Conservation (phyloP, 768 basidiomycete species). For the Pleurotus platypus region DNA sequence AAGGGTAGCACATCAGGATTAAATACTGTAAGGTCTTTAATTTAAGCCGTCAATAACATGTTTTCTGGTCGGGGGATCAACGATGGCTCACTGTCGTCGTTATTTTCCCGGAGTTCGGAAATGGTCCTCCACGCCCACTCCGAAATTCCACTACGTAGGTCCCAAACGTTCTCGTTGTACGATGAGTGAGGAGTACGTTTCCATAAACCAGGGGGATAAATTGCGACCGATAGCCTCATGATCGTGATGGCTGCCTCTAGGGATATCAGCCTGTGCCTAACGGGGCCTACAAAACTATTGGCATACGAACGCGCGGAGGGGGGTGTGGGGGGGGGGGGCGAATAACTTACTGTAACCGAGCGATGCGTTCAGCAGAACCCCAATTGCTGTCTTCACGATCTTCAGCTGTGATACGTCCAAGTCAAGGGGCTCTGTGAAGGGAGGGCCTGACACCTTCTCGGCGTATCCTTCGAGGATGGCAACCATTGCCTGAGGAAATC, state of each 20-base stretch:
- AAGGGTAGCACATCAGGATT: slow-evolving; percentile 61
- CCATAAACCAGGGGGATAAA: slow-evolving; percentile 79
- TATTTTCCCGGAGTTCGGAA: slow-evolving; percentile 68
- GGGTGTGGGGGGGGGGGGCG: neutral
- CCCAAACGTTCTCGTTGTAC: slow-evolving; percentile 55
- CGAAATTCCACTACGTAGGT: slow-evolving; percentile 56
- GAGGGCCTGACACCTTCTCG: slow-evolving; percentile 36
- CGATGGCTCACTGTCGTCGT: slow-evolving; percentile 56
- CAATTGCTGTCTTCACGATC: slow-evolving; percentile 73
- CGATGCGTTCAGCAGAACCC: slow-evolving; percentile 74
- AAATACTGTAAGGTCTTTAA: slow-evolving; percentile 53
- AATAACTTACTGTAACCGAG: slow-evolving; percentile 64
- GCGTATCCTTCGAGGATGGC: slow-evolving; percentile 69
- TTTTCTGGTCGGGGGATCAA: too few relatives aligned
- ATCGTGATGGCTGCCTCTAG: slow-evolving; percentile 68
- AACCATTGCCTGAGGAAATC: slow-evolving; percentile 64
- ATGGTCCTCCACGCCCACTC: slow-evolving; percentile 79
- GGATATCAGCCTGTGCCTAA: slow-evolving; percentile 64
- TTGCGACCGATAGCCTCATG: slow-evolving; percentile 58
- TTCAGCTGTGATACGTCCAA: slow-evolving; percentile 63
- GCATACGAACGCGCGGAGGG: slow-evolving; percentile 3
- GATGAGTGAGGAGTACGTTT: slow-evolving; percentile 12
- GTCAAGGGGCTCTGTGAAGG: slow-evolving; percentile 36
- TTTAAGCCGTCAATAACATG: neutral
- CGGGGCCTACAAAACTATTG: slow-evolving; percentile 50